Base-by-base conservation (phyloP, 2,329 filamentous ascomycete species). In the Epichloe glyceriae region DNA sequence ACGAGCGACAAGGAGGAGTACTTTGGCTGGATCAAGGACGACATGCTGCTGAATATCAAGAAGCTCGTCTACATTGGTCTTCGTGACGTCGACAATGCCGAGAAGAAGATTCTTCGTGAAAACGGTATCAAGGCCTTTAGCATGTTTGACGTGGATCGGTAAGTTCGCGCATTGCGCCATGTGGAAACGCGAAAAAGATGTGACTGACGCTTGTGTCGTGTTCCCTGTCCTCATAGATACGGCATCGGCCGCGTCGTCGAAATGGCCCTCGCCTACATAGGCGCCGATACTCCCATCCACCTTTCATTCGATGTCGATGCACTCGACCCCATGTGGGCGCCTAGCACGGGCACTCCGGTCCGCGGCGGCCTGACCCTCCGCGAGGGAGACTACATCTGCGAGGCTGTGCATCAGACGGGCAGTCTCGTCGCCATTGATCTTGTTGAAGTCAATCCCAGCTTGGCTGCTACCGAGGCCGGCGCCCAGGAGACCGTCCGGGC, bases 31-130 rank as follows among this genome's bases (percentile, higher is more conserved):
- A 67, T 98, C 57, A 71, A 81, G 62, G 78, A 86, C 15, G 83
- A 88, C 54, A 79, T 88, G 68, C 69, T 73, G 58, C 63, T 83
- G 51, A 91, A 77, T 67, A 68, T 83, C 51, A 83, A 79, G 67
- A 97, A 97, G 75, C 74, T 98, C 53, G 93, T 98, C 35, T 98
- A 98, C 70, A 98, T 98, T 65, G 93, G 90, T 34, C 75, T 98
- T 61, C 78, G 93, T 41, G 93, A 97, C 64, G 89, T 97, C 33
- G 93, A 98, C 65, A 70, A 79, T n/a, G 87, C 82, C 41, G 93
- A 98, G 82, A 97, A 96, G 83, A 79, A 82, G 71, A 87, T 96
- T 54, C 73, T 98, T 56, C 78, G 84, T 52, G 88, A 97, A 57
- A 75, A 97, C 62, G 84, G 85, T 41, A 93, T 98, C 73, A 91